These are phyloP conservation scores for Straminergon stramineum DNA, from an alignment of 225 moss, liverwort and hornwort genomes.

Conservation along the genomic window DNA sequence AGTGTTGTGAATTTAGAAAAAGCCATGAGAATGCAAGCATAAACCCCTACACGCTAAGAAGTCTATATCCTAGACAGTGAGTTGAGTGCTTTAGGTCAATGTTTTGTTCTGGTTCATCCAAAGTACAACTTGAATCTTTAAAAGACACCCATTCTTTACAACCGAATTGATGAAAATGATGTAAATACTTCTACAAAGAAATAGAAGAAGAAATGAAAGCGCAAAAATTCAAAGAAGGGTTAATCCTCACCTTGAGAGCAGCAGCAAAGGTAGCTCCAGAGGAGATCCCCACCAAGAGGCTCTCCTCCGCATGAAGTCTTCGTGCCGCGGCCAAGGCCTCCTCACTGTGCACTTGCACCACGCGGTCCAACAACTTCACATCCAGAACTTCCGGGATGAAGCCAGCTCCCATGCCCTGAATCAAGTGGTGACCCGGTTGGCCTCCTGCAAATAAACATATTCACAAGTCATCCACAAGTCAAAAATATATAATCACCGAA, in stretches of 20 bases:
- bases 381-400: conserved; percentile 52
- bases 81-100: background rate
- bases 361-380: conserved; percentile 36
- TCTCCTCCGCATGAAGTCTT: conserved; percentile 63
- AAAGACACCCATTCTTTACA: background rate
- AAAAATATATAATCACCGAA: background rate
- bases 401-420: conserved; percentile 75
- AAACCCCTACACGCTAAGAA: background rate
- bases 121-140: background rate
- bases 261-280: conserved; percentile 58
- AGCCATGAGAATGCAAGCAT: background rate
- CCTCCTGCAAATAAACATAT: conserved; percentile 21
- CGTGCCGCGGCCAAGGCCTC: conserved; percentile 51
- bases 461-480: background rate
- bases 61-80: background rate
- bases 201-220: background rate
- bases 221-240: too few relatives aligned
- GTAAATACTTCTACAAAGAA: background rate
- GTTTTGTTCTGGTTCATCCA: background rate
- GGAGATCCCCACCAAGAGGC: conserved; percentile 73
- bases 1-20: background rate
- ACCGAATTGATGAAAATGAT: background rate
- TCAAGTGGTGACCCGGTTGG: conserved; percentile 40
- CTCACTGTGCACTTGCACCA: conserved; percentile 35
- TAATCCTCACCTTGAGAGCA: conserved; percentile 42